Percentiles rank a stretch among this genome's conserved stretches.
phyloP scores from a whole-genome alignment of 176 grass and related monocot genomes.

The Ampelocalamus luodianensis region DNA sequence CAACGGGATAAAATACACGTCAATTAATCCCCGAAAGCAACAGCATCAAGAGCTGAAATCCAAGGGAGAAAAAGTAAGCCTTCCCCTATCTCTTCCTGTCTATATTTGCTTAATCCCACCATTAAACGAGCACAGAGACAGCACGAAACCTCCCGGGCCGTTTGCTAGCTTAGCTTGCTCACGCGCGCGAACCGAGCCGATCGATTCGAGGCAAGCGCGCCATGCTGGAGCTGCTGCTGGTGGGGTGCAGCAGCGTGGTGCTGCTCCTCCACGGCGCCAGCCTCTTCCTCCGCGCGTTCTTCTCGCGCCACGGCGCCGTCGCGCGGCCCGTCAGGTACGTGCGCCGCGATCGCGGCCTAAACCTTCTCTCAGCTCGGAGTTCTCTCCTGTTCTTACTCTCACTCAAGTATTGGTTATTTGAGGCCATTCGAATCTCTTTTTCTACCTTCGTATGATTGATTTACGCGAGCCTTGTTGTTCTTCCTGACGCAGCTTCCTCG shows the following conservation, averaged over 20 bases:
- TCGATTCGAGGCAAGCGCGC: too few species aligned
- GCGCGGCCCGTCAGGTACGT: constrained; percentile 45
- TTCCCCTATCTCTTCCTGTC: neutral
- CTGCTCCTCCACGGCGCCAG: constrained; percentile 63
- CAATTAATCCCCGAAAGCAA: neutral
- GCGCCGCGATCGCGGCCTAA: too few species aligned
- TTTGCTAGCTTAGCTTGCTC: neutral
- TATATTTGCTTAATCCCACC: neutral
- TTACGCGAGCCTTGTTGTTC: neutral
- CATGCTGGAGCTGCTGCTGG: constrained; percentile 55
- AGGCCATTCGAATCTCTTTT: neutral
- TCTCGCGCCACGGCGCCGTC: constrained; percentile 44
- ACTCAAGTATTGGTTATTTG: neutral
- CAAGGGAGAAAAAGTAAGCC: neutral
- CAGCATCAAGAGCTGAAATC: neutral
- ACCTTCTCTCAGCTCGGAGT: too few species aligned
- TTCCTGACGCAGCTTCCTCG: constrained; percentile 43
- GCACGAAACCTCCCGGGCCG: neutral
- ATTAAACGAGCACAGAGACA: neutral
- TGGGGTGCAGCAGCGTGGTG: constrained; percentile 58
- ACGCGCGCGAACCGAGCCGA: neutral
- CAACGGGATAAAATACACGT: neutral
- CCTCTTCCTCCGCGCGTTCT: constrained; percentile 57
- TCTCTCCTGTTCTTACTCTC: neutral
- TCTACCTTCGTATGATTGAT: neutral